phyloP scores from a whole-genome alignment of 805 yeast genomes.

The Priceomyces castillae region DNA sequence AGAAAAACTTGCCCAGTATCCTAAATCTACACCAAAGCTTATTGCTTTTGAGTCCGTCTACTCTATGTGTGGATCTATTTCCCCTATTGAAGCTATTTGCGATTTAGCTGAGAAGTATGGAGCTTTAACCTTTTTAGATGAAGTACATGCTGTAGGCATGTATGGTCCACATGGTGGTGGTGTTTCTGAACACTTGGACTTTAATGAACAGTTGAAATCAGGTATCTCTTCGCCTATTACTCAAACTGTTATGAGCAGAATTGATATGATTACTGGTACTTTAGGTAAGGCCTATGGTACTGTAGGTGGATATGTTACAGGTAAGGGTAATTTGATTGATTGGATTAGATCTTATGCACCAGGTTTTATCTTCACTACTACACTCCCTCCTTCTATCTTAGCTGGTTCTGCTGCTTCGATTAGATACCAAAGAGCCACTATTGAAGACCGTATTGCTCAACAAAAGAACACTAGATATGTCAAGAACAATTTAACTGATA shows the following conservation, averaged over 20 bases:
- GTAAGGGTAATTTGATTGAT: constrained; percentile 76
- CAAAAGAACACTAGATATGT: constrained; percentile 85
- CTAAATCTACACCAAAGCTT: constrained; percentile 84
- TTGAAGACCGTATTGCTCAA: constrained; percentile 76
- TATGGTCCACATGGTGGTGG: constrained; percentile 99
- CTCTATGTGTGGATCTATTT: constrained; percentile 97
- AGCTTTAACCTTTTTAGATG: constrained; percentile 94
- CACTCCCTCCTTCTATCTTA: constrained; percentile 97
- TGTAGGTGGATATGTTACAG: constrained; percentile 98
- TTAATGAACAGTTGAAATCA: constrained; percentile 69
- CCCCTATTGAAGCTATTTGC: constrained; percentile 89
- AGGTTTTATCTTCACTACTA: constrained; percentile 95
- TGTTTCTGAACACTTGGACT: constrained; percentile 95
- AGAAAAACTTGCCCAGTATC: constrained; percentile 69
- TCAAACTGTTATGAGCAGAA: constrained; percentile 76
- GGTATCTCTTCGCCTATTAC: constrained; percentile 52
- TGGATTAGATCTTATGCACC: constrained; percentile 97
- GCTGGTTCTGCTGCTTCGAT: constrained; percentile 91
- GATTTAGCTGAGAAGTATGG: constrained; percentile 97
- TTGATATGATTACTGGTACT: constrained; percentile 96
- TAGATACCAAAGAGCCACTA: constrained; percentile 74
- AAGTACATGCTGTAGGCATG: constrained; percentile 98
- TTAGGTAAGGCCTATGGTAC: constrained; percentile 95
- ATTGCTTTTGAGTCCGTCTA: constrained; percentile 97
- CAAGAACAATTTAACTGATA: constrained; percentile 60